Conservation (phyloP, 1,139 yeast species). For the Suhomyces bolitotheri region DNA sequence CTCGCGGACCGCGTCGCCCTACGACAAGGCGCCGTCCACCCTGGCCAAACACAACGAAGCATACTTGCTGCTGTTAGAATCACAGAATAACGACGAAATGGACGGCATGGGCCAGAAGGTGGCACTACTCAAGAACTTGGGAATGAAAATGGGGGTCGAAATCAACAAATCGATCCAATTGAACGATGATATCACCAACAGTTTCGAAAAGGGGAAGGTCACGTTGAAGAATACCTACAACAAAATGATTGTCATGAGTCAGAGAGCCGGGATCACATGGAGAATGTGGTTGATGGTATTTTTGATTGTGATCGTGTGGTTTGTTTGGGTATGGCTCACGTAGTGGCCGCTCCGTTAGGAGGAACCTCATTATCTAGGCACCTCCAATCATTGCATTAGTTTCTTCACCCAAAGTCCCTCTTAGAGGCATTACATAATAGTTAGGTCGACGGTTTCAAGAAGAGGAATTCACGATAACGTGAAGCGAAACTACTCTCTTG, state of each 20-base stretch:
- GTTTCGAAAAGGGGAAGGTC: conserved; percentile 44
- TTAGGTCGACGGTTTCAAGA: too few relatives aligned
- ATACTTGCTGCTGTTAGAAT: conserved; percentile 69
- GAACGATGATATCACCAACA: conserved; percentile 55
- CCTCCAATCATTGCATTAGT: too few relatives aligned
- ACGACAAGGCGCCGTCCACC: conserved; percentile 38
- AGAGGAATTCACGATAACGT: too few relatives aligned
- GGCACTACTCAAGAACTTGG: conserved; percentile 65
- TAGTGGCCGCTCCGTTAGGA: too few relatives aligned
- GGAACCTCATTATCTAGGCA: too few relatives aligned
- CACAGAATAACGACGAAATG: conserved; percentile 80
- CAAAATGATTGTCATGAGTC: conserved; percentile 79
- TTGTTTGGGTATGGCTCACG: conserved; percentile 80
- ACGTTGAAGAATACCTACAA: conserved; percentile 66
- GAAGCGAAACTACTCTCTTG: too few relatives aligned
- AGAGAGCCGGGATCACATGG: conserved; percentile 78
- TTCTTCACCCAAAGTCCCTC: too few relatives aligned
- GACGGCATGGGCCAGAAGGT: conserved; percentile 71
- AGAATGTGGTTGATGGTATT: conserved; percentile 76
- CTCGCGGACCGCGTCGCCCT: conserved; percentile 51
- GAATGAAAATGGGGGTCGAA: conserved; percentile 79
- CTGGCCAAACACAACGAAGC: conserved; percentile 54
- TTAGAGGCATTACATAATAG: conserved; percentile 1
- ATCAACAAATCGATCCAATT: conserved; percentile 71
- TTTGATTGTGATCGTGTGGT: conserved; percentile 59